Evolutionary conservation across 2,329 filamentous ascomycete species (phyloP), one percentile per base, ranked within the genome.

Genomic region (Fusarium dimerum): DNA sequence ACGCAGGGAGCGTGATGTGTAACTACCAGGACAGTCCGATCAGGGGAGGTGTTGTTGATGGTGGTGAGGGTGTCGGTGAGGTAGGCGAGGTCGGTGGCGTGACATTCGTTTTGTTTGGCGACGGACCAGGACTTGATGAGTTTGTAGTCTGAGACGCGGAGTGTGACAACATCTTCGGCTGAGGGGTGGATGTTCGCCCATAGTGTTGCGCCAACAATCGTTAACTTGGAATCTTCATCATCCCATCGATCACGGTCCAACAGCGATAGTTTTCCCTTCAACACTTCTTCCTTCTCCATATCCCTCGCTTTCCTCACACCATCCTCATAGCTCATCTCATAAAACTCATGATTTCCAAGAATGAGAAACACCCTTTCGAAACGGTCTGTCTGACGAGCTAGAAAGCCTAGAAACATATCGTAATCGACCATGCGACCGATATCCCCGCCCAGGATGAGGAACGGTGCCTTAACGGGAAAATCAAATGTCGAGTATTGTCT

Each of bases 1-100:
- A 79, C 57, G n/a, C 71, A 77, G 1, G 83, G 82, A 2, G 82
- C 80, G 60, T 86, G 82, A 48, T 85, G 81, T 1, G 81, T 85
- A 0, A 78, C 74, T 0, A 86, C 73, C 0, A 86, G 52, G 6
- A 84, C 54, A 2, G 45, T 49, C 15, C 57, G 52, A 39, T 61
- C 55, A 36, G 51, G 47, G 4, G 55, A 43, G 8, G 51, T 40
- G 38, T 64, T 57, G 40, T 64, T 57, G 40, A 67, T 56, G 15
- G 61, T 42, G n/a, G 59, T 63, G 30, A 77, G 67, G 55, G 77
- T 71, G 13, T 53, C 59, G 20, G 63, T 68, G 12, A 86, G 69
- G 82, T 82, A 86, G 2, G 69, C 59, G 5, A 76, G 55, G 54
- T 86, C 83, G 16, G 68, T 56, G 2, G 63, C 62, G 62, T 85